Conservation (phyloP, 345 rosid species). For the Toxicodendron radicans region DNA sequence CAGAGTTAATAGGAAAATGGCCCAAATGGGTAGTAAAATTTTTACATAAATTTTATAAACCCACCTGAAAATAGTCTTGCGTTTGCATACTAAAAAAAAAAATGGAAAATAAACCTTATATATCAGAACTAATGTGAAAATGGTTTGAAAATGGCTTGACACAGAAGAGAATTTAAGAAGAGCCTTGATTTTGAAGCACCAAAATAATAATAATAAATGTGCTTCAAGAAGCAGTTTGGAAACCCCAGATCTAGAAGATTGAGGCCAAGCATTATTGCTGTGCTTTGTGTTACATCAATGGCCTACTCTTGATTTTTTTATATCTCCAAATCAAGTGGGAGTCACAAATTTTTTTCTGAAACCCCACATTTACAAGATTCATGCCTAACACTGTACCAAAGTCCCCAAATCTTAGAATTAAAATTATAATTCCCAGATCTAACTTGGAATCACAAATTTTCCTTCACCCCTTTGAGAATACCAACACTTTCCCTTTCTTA, state of each 20-base stretch:
- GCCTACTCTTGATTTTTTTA: not conserved
- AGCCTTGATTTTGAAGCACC: not conserved
- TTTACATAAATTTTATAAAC: too few species aligned
- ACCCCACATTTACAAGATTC: conserved; percentile 13
- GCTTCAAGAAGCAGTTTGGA: conserved; percentile 6
- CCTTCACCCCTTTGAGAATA: not conserved
- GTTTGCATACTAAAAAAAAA: too few species aligned
- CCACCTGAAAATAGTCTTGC: too few species aligned
- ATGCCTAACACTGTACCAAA: not conserved
- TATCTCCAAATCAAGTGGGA: conserved; percentile 25
- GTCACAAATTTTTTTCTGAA: conserved; percentile 27
- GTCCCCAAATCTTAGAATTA: not conserved
- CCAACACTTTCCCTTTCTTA: not conserved
- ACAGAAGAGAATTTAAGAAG: not conserved
- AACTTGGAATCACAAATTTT: not conserved
- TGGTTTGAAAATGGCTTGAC: not conserved
- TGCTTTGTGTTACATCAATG: conserved; percentile 23
- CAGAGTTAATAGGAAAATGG: not conserved
- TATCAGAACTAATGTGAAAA: not conserved
- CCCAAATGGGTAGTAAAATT: too few species aligned
- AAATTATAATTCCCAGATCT: too few species aligned
- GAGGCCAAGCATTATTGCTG: conserved; percentile 9
- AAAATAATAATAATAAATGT: not conserved
- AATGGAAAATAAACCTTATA: too few species aligned
- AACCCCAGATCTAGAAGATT: conserved; percentile 20